These are phyloP conservation scores for Trypanosoma grayi DNA, from an alignment of 208 protist species.

Conservation along the genomic window DNA sequence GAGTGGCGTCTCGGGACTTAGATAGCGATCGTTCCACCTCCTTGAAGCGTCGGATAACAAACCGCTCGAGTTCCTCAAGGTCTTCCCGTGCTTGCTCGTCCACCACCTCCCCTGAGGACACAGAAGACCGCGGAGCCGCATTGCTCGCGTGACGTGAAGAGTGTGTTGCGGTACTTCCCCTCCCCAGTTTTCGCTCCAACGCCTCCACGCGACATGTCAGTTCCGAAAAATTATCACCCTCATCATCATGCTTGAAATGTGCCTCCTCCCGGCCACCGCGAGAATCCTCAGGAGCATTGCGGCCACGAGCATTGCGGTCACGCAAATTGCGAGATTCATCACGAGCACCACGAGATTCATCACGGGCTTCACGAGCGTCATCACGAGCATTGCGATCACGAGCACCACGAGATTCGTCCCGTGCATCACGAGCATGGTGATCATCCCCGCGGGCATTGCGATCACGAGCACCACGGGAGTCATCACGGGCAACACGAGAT, in stretches of 20 bases:
- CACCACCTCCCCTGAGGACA: constrained; percentile 18
- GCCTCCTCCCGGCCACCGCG: neutral
- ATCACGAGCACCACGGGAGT: constrained; percentile 12
- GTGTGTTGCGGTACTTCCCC: neutral
- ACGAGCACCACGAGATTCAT: constrained; percentile 12
- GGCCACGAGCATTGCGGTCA: constrained; percentile 1
- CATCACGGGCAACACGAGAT: neutral
- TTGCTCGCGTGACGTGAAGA: neutral
- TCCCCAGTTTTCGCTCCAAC: constrained; percentile 9
- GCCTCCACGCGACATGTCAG: constrained; percentile 12
- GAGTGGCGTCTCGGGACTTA: neutral
- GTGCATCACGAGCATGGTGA: neutral
- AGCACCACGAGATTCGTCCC: neutral
- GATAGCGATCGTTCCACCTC: constrained; percentile 38
- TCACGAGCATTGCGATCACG: neutral
- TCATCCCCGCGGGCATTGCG: neutral
- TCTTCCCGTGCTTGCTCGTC: constrained; percentile 61
- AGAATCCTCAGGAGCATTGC: constrained; percentile 3
- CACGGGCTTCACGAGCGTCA: constrained; percentile 10
- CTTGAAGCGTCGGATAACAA: constrained; percentile 60
- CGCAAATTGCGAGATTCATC: neutral
- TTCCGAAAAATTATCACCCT: constrained; percentile 1
- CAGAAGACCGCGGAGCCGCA: neutral
- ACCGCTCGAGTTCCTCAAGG: constrained; percentile 74
- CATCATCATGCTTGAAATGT: neutral